Conservation (phyloP, 805 yeast genomes). For the Kluyveromyces nonfermentans region DNA sequence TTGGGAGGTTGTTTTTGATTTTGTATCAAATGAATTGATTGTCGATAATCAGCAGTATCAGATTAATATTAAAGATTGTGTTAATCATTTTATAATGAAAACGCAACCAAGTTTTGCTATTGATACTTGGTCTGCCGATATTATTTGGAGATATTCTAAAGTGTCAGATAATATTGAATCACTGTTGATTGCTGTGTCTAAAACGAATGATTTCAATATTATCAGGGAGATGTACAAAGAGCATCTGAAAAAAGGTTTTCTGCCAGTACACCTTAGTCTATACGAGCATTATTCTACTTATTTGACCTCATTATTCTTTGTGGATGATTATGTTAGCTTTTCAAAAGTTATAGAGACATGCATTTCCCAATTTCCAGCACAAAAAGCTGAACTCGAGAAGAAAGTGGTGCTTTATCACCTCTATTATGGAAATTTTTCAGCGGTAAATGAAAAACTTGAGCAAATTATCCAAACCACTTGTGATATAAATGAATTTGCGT, state of each 20-base stretch:
- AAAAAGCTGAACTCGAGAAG: conserved; percentile 39
- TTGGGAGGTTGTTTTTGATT: conserved; percentile 19
- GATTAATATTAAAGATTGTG: conserved; percentile 5
- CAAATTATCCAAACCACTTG: conserved; percentile 37
- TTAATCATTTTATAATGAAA: not conserved
- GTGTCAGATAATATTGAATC: conserved; percentile 12
- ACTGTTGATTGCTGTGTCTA: conserved; percentile 7
- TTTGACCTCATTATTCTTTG: conserved; percentile 1
- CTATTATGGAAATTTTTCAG: conserved; percentile 23
- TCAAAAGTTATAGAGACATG: conserved; percentile 27
- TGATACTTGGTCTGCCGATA: conserved; percentile 20
- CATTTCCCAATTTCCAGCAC: conserved; percentile 46
- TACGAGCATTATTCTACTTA: conserved; percentile 4
- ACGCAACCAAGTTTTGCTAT: not conserved
- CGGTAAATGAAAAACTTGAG: conserved; percentile 38
- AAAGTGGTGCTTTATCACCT: conserved; percentile 31
- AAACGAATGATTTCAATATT: conserved; percentile 13
- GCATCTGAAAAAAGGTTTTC: conserved; percentile 5
- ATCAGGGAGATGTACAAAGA: conserved; percentile 10
- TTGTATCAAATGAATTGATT: conserved; percentile 12
- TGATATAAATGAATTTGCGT: conserved; percentile 53
- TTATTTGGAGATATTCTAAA: conserved; percentile 16
- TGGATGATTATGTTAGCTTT: not conserved
- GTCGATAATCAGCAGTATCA: conserved; percentile 9
- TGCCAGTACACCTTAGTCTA: conserved; percentile 1